Base-by-base conservation (phyloP, 495 filamentous ascomycete species). In the Penicillium verhagenii region DNA sequence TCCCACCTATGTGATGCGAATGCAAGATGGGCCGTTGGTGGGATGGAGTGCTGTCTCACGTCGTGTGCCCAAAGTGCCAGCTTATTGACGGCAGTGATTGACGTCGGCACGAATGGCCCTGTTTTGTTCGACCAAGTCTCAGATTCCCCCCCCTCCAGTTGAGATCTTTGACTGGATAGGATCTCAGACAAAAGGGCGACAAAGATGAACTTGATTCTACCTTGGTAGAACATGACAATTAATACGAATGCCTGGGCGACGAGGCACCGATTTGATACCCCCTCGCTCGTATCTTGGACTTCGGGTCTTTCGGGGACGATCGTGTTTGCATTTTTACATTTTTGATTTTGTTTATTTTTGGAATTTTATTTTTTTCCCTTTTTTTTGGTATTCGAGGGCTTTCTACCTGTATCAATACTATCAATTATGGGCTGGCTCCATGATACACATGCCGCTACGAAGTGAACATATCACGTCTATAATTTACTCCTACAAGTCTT, bases 221-320 rank as follows among this genome's bases (percentile, higher is more conserved):
- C 14, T 35, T 8, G 28, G 28, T 31, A n/a, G 33, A 35, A 4
- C 33, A 35, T n/a, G n/a, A 35, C 14, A 31, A 31, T n/a, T 11
- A 31, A 31, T 35, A 48, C 26, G 20, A 4, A 6, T 48, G 55
- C 55, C 55, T 57, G 16, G 49, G 26, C 46, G 29, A 23, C 48
- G 55, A 57, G 55, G 55, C 55, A 53, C n/a, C 49, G 31, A 52
- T 25, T 52, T 43, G 43, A 57, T 52, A 42, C 28, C 50, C 39
- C 50, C 37, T 28, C 23, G 20, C 18, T 19, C 19, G 20, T 25
- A 33, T 31, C 23, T 23, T 37, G 31, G 7, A 18, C 26, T 20
- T 11, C 18, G 47, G 19, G 47, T 50, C 28, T 23, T n/a, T 26
- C 19, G 47, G 31, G 47, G 47, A 50, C 19, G 46, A 48, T 48